phyloP scores from a whole-genome alignment of 805 yeast genomes.

The Candida loeiensis region DNA sequence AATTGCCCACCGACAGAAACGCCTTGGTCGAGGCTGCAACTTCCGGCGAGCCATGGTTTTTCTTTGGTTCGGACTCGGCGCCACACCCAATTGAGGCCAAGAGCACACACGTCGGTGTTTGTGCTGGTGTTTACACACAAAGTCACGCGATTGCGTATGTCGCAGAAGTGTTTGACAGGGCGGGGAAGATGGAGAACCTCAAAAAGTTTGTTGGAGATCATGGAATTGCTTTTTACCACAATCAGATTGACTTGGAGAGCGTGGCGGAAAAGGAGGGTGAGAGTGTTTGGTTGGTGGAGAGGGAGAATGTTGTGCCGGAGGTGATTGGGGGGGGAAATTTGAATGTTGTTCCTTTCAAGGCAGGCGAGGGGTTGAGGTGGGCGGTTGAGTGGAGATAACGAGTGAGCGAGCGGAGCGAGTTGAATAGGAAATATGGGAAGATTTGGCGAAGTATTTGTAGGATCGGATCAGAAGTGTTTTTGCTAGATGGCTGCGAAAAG shows the following conservation, averaged over 20 bases:
- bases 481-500: too few relatives aligned
- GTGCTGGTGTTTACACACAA: conserved; percentile 98
- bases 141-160: conserved; percentile 75
- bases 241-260: conserved; percentile 36
- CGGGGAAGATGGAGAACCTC: conserved; percentile 60
- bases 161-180: conserved; percentile 78
- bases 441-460: not conserved
- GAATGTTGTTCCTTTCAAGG: conserved; percentile 74
- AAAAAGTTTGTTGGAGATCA: conserved; percentile 70
- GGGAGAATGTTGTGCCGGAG: conserved; percentile 57
- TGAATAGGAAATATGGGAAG: not conserved
- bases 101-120: conserved; percentile 73
- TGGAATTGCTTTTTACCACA: conserved; percentile 69
- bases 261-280: conserved; percentile 36
- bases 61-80: conserved; percentile 97
- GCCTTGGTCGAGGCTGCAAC: conserved; percentile 86
- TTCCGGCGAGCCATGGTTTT: conserved; percentile 86
- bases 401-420: not conserved
- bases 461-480: too few relatives aligned
- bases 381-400: conserved; percentile 61
- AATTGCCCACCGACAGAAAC: conserved; percentile 76
- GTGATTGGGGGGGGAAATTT: conserved; percentile 43
- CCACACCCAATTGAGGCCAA: conserved; percentile 89
- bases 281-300: conserved; percentile 53
- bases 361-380: conserved; percentile 76